Evolutionary conservation across 2,329 filamentous ascomycete genomes (phyloP), one percentile per base, ranked within the genome.

Genomic region (Trichoderma guizhouense): DNA sequence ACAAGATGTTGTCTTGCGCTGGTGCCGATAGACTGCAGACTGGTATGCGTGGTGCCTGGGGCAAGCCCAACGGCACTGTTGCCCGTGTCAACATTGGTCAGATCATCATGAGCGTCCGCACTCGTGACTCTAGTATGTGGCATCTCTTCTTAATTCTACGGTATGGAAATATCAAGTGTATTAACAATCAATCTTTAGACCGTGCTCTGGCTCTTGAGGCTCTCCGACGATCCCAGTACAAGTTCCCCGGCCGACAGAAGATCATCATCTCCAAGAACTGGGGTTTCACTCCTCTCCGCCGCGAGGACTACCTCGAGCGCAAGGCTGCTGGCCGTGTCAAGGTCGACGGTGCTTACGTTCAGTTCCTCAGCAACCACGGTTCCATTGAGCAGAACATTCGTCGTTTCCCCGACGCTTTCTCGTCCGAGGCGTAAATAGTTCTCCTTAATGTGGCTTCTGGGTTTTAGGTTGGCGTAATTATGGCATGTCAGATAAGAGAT

Each of bases 1-100:
- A 99, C 94, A 99, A 99, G 93, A 99, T 99, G 96, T 95, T 99
- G 94, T 98, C 96, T 84, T 99, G 96, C 87, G 96, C 96, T 83
- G 96, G 96, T 91, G 96, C 96, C 92, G 96, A 99, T 98, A 94
- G 96, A 92, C 90, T 99, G 86, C 96, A 99, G 88, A 99, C 96
- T 80, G 96, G 96, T 90, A 99, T 99, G 96, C 95, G 96, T 92
- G 96, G 96, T 92, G 96, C 96, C 81, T 99, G 94, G 92, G 96
- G 96, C 84, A 99, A 99, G 92, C 96, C 96, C 86, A 97, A 98
- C 90, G 96, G 96, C 84, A 92, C 90, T 82, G 96, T 99, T 83
- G 96, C 96, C 85, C 96, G 96, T 93, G 95, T 99, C 90, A 98
- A 98, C 92, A 99, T 99, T 82, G 96, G 96, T 85, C 96, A 99